A percentile compares a stretch with the other conserved stretches of the same genome.
phyloP scores from a whole-genome alignment of 2,329 filamentous ascomycete genomes.

The Phaeosphaeria sp. region DNA sequence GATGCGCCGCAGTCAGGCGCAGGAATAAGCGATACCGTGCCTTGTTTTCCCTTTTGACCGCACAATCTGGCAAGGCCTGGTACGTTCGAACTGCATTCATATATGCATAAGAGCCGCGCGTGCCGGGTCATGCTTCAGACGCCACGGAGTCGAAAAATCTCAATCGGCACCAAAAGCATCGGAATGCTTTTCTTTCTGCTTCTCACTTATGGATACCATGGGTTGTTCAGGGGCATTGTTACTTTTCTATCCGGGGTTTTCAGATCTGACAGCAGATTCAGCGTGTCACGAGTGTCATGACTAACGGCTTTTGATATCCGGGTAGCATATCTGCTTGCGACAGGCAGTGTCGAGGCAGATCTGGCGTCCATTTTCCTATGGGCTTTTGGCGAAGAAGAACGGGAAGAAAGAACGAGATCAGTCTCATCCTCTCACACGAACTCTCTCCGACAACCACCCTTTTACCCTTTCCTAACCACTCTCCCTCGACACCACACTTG shows the following conservation, averaged over 20 bases:
- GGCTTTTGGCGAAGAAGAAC: constrained; percentile 24
- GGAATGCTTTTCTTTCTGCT: constrained; percentile 39
- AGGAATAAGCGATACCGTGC: constrained; percentile 51
- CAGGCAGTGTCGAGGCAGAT: constrained; percentile 28
- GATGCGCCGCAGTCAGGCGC: constrained; percentile 85
- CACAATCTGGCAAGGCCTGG: neutral
- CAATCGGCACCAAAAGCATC: constrained; percentile 38
- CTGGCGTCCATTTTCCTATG: constrained; percentile 33
- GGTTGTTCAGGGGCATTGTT: constrained; percentile 35
- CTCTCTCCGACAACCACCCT: constrained; percentile 10
- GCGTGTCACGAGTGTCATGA: constrained; percentile 51
- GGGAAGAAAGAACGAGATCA: constrained; percentile 17
- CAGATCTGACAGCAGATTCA: constrained; percentile 44
- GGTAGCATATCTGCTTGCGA: constrained; percentile 44
- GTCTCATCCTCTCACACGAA: constrained; percentile 17
- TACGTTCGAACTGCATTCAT: constrained; percentile 2
- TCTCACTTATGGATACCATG: constrained; percentile 43
- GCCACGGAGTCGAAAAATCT: neutral
- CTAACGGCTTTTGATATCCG: constrained; percentile 50
- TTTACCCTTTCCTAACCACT: constrained; percentile 22
- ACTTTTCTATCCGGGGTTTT: constrained; percentile 35
- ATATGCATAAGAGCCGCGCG: too few species aligned
- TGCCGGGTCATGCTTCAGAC: too few species aligned
- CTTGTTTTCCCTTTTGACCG: neutral
- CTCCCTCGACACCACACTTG: constrained; percentile 20